phyloP scores from a whole-genome alignment of 331 rosid genomes.

The Acacia concinna region DNA sequence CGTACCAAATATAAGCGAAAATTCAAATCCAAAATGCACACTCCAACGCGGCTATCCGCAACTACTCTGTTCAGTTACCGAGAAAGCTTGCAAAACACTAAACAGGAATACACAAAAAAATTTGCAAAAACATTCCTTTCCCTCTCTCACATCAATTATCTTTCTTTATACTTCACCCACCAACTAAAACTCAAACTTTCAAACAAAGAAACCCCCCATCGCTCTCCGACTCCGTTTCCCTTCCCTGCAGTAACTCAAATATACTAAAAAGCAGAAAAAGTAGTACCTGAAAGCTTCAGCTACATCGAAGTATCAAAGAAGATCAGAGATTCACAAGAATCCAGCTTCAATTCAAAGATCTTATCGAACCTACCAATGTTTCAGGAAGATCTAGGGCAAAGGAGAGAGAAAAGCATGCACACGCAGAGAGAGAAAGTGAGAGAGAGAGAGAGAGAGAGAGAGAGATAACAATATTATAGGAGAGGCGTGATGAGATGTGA shows the following conservation, averaged over 20 bases:
- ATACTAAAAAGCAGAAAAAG: neutral
- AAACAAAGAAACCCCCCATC: conserved; percentile 18
- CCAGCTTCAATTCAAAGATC: conserved; percentile 26
- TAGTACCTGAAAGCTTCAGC: conserved; percentile 31
- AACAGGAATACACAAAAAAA: neutral
- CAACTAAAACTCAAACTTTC: conserved; percentile 5
- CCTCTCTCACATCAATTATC: neutral
- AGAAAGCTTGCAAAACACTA: conserved; percentile 28
- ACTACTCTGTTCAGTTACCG: conserved; percentile 7
- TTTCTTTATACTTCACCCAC: neutral
- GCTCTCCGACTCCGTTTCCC: neutral
- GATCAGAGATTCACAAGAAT: conserved; percentile 29
- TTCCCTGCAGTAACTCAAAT: neutral
- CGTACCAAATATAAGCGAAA: neutral
- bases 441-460: neutral
- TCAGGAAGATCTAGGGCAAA: conserved; percentile 40
- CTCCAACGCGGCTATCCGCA: neutral
- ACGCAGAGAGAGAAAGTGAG: neutral
- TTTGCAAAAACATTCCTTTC: neutral
- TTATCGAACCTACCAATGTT: conserved; percentile 3
- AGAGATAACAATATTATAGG: neutral
- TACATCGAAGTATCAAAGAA: neutral
- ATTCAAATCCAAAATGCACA: conserved; percentile 25
- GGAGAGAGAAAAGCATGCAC: conserved; percentile 9
- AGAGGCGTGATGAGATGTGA: neutral